phyloP scores from a whole-genome alignment of 805 yeast species.

The Metschnikowia kunwiensis region DNA sequence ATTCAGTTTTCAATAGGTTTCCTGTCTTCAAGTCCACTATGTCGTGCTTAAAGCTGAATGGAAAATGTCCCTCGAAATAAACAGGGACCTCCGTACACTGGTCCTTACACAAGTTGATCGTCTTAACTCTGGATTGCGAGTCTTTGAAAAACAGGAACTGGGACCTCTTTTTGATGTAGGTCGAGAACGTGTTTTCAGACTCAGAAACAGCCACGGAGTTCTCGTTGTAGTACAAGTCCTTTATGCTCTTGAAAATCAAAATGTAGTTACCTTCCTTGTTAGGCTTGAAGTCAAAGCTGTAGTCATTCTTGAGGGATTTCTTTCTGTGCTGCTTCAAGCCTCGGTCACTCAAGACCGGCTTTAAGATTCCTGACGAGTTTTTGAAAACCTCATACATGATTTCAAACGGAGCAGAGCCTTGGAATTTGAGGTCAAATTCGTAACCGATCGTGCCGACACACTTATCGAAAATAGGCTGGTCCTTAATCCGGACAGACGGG shows the following conservation, averaged over 20 bases:
- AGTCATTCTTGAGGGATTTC: constrained; percentile 21
- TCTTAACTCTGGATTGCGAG: constrained; percentile 14
- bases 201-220: constrained; percentile 32
- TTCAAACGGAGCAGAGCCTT: constrained; percentile 82
- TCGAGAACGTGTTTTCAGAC: constrained; percentile 53
- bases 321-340: constrained; percentile 22
- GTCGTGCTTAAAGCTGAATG: constrained; percentile 69
- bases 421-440: constrained; percentile 57
- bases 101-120: constrained; percentile 30
- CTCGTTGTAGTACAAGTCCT: constrained; percentile 58
- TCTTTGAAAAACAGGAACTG: constrained; percentile 29
- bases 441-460: constrained; percentile 92
- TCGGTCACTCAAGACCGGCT: constrained; percentile 30
- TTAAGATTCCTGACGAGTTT: constrained; percentile 28
- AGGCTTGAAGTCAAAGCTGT: constrained; percentile 65
- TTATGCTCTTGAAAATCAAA: constrained; percentile 61
- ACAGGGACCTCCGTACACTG: constrained; percentile 45
- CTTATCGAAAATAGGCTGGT: constrained; percentile 69
- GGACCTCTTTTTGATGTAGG: constrained; percentile 72
- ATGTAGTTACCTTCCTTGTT: constrained; percentile 76
- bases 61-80: constrained; percentile 71
- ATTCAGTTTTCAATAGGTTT: constrained; percentile 25
- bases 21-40: constrained; percentile 46
- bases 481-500: constrained; percentile 37
- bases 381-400: constrained; percentile 61